Percentiles rank a stretch among this genome's conserved stretches.
Conservation (phyloP, 106 monocot species). For the Agapanthus africanus region DNA sequence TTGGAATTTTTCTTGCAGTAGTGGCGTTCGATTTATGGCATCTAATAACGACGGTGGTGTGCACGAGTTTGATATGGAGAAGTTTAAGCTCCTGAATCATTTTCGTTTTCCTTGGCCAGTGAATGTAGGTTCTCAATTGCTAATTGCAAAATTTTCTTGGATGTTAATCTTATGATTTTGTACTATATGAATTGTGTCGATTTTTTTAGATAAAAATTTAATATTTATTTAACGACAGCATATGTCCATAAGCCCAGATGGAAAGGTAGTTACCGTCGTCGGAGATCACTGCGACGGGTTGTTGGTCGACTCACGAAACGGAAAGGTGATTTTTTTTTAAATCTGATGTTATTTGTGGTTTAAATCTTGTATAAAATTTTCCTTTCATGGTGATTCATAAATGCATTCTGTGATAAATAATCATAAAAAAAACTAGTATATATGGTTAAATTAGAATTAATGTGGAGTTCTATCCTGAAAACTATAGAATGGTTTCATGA, state of each 20-base stretch:
- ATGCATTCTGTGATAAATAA: no score
- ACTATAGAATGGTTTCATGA: no score
- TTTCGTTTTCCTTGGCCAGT: constrained; percentile 73
- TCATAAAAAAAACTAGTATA: no score
- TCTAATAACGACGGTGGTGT: constrained; percentile 66
- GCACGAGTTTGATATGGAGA: constrained; percentile 54
- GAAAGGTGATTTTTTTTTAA: constrained; percentile 76
- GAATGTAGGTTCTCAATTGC: constrained; percentile 41
- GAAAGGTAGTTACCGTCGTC: constrained; percentile 57
- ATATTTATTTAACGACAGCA: constrained; percentile 31
- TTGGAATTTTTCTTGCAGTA: constrained; percentile 27
- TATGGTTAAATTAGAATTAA: no score
- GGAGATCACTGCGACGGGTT: constrained; percentile 64
- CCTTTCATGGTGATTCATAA: no score
- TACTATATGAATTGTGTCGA: background rate
- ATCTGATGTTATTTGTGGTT: no score
- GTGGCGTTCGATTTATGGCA: constrained; percentile 45
- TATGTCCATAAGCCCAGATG: constrained; percentile 60
- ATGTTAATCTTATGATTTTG: background rate
- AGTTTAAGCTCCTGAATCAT: constrained; percentile 58
- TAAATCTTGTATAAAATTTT: no score
- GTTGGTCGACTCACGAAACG: constrained; percentile 50
- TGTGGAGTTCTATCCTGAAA: no score
- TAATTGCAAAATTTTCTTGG: background rate
- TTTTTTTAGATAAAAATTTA: no score